These are phyloP conservation scores for Yamadazyma ubonensis DNA, from an alignment of 805 yeast species.

Conservation along the genomic window DNA sequence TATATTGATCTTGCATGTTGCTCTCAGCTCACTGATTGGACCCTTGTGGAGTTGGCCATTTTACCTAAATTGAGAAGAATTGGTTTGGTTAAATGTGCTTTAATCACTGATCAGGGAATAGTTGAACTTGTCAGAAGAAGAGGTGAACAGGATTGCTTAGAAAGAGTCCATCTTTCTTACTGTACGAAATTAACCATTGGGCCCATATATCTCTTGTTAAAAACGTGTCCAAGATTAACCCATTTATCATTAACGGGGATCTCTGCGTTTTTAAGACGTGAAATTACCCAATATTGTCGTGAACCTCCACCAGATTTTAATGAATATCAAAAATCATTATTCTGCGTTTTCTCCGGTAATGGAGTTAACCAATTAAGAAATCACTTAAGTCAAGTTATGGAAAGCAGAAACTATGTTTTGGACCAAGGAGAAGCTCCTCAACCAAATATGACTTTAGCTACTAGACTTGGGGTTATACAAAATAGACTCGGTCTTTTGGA, in stretches of 20 bases:
- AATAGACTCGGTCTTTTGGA: conserved; percentile 1
- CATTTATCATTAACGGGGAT: conserved; percentile 93
- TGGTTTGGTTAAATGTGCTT: conserved; percentile 87
- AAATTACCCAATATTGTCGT: conserved; percentile 82
- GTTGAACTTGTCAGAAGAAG: conserved; percentile 63
- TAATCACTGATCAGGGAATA: conserved; percentile 84
- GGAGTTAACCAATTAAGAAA: conserved; percentile 79
- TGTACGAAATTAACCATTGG: conserved; percentile 77
- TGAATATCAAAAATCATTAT: conserved; percentile 76
- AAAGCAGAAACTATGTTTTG: conserved; percentile 31
- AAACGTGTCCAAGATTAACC: conserved; percentile 80
- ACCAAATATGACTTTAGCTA: not conserved
- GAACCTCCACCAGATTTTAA: conserved; percentile 92
- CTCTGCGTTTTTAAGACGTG: conserved; percentile 80
- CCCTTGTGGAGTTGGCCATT: conserved; percentile 71
- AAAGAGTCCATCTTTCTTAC: conserved; percentile 89
- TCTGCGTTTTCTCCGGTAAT: conserved; percentile 91
- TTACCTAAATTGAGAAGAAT: conserved; percentile 83
- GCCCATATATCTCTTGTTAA: conserved; percentile 73
- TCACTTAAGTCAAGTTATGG: conserved; percentile 53
- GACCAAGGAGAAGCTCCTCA: conserved; percentile 20
- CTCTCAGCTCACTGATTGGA: conserved; percentile 78
- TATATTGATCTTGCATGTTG: conserved; percentile 96
- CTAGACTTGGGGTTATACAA: conserved; percentile 5
- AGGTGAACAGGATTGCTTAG: conserved; percentile 76